Base-by-base conservation (phyloP, 176 grass and related monocot genomes). In the Saccharum officinarum region DNA sequence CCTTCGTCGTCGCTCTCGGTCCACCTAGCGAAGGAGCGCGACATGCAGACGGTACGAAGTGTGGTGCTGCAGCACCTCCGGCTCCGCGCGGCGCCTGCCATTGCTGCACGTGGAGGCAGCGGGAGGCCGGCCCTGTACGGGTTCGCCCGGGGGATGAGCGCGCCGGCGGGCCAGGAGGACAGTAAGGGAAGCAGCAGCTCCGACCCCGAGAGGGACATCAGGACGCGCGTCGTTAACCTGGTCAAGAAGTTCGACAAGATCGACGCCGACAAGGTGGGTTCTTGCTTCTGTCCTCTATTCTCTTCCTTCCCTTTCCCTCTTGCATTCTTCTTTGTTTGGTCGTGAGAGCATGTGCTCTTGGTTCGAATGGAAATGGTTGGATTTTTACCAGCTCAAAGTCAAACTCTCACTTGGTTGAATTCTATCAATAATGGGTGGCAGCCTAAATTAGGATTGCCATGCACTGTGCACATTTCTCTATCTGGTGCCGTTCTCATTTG, bases 161-260 rank as follows among this genome's bases (percentile, higher is more conserved):
- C 25, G 4, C 66, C 67, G 28, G 60, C 75, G 23, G n/a, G 45
- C 45, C 60, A 45, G n/a, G 69, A 52, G 9, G 57, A 18, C 17
- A 34, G 15, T 3, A 4, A 5, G 0, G 26, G 18, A 15, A 25
- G 7, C 20, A 16, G 34, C 12, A 15, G 6, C 31, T n/a, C 76
- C 8, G 84, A 78, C 31, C 60, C 52, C 2, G 87, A 82, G 66
- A 33, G 5, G 39, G 62, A 67, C 65, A 22, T 93, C 72, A 90
- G 28, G n/a, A 64, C 66, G 47, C 82, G 85, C 33, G 85, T 93
- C 66, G 60, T 93, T 3, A 73, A 88, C 15, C 79, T 93, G 46
- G 91, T 90, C 46, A 93, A 85, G 91, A 93, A 93, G 69, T 93
- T 82, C 36, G 88, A 88, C 50, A 90, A 84, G 82, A 88, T 93